Base-by-base conservation (phyloP, 1,284 basidiomycete species). In the Fereydounia khargensis region DNA sequence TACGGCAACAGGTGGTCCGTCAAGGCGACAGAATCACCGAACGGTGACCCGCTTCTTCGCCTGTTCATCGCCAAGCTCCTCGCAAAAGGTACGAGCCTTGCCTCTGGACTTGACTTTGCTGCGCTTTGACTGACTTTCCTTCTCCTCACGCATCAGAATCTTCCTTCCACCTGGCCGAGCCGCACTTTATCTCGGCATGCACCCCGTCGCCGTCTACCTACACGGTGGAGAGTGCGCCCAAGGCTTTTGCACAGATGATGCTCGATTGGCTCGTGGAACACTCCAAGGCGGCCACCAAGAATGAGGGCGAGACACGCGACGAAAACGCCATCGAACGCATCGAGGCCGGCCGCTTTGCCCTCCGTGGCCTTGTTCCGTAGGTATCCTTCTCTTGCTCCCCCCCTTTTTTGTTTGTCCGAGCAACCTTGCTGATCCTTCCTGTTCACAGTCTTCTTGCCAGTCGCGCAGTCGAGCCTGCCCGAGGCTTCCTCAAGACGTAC, bases 61-160 rank as follows among this genome's bases (percentile, higher is more conserved):
- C 42, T 73, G 17, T 63, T 47, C 22, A 47, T 71, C 9, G 71
- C 60, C 2, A 62, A 75, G 36, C 28, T 73, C 23, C 54, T 70
- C 11, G 51, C 52, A 6, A 62, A 63, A 22, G 62, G n/a, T n/a
- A n/a, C n/a, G n/a, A n/a, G n/a, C n/a, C 56, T 60, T n/a, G n/a
- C n/a, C n/a, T n/a, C n/a, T n/a, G n/a, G 38, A 14, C 40, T 39
- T 13, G 30, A 7, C 2, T 8, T 6, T 13, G 11, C 3, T 38
- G 3, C 8, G 9, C n/a, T 19, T 33, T 17, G 28, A 43, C 18
- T 4, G 11, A 35, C 13, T 14, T 35, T 35, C 10, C 11, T 10
- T 10, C 17, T 35, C 18, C n/a, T n/a, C n/a, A n/a, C n/a, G n/a
- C n/a, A n/a, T n/a, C n/a, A n/a, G n/a, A 52, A 2, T 30, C 25